Evolutionary conservation across 352 stramenopile genomes (phyloP), one percentile per base, ranked within the genome.

Genomic region (Thalassiosira mediterranea): DNA sequence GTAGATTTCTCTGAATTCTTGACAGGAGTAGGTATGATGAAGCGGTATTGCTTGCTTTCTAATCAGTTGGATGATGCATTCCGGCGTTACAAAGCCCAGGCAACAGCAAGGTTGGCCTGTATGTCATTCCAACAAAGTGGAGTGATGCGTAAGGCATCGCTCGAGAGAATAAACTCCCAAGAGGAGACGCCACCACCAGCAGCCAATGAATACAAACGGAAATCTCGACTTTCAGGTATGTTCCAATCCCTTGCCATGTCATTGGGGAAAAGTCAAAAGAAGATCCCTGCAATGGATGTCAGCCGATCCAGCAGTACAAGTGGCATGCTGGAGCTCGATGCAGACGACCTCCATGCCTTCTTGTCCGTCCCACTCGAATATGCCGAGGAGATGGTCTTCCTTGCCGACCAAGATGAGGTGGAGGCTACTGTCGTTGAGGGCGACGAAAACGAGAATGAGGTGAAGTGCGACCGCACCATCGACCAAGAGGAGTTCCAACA

Each of bases 21-120:
- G 4, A 62, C 53, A 26, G 53, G 53, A 15, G 46, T 62, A 21
- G 53, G 53, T 19, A 62, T 62, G 53, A 42, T 62, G 53, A 62
- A 62, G n/a, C 44, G 46, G 23, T n/a, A 28, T 38, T 15, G n/a
- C 21, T n/a, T 48, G 3, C 31, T 62, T 47, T 62, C 53, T 3
- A 62, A 62, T 23, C 26, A 62, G 53, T 29, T 62, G 3, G 53
- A 62, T 1, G 3, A 21, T 15, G 53, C 53, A 21, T 62, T 62
- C 31, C 44, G 7, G 13, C 21, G 13, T 26, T 62, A 62, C 53
- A 62, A 48, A n/a, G 46, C 17, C 13, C 53, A 48, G 53, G 11
- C 31, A 8, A 51, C 8, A 23, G 8, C 8, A 23, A 10, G 42
- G 34, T 7, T 13, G 7, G 7, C 7, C 34, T 7, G 34, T 13